Base-by-base conservation (phyloP, 495 filamentous ascomycete species). In the Cudoniella acicularis region DNA sequence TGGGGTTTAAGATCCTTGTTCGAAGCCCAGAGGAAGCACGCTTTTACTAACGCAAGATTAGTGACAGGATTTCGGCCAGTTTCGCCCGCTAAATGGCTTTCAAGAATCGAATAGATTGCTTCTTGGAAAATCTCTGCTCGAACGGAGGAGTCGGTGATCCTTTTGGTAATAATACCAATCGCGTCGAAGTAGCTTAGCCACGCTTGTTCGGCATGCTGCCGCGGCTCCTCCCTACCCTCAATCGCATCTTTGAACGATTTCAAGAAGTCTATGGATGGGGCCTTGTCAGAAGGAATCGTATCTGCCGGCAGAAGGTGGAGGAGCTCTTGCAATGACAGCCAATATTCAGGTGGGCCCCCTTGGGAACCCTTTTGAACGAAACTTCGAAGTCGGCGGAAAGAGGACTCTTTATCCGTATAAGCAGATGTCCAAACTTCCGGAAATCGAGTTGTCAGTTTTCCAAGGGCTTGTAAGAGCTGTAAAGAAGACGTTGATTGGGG, bases 321-420 rank as follows among this genome's bases (percentile, higher is more conserved):
- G 1, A 96, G 67, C 22, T 73, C 73, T 43, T 77, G 72, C 36
- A 96, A 61, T 2, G 81, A 80, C 16, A 72, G 63, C 94, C 94
- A 98, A 68, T 83, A 96, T 3, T 79, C 79, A 1, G 77, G 70
- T 1, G 82, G 72, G 10, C 87, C 84, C 8, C 82, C 83, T 63
- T 96, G 88, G 1, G 92, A 95, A 47, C 95, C 94, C 64, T 85
- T 85, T 55, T 87, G 83, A n/a, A 97, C 74, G 64, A 95, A 95
- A 18, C 82, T 76, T 27, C 77, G 79, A 2, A 98, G 65, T 24
- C 84, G 77, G 26, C 80, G 79, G 0, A 84, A 72, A 0, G 86
- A 78, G 23, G 86, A 75, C 42, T 87, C 67, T 91, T 93, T 55
- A 16, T 77, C 77, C 16, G 70, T 76, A 66, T 88, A 88, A 36